Evolutionary conservation across 2,329 filamentous ascomycete genomes (phyloP).

Genomic region (Aureobasidium sp.): DNA sequence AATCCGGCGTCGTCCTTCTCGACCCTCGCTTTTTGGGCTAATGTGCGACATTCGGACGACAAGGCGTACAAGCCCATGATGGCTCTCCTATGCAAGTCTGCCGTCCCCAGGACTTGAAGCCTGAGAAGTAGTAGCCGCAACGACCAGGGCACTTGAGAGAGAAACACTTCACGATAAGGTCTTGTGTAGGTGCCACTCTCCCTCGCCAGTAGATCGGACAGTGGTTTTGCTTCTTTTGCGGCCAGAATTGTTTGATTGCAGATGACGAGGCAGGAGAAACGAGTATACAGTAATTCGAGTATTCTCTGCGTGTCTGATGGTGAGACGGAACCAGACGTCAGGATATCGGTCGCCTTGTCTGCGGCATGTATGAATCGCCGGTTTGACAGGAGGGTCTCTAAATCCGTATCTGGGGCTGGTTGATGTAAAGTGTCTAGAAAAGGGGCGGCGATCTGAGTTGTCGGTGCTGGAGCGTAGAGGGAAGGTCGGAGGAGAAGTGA

Average conservation of each 20-base stretch:
- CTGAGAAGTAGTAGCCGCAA: slow-evolving; percentile 76
- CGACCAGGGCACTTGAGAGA: slow-evolving; percentile 66
- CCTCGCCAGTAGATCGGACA: slow-evolving; percentile 48
- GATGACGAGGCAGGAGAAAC: slow-evolving; percentile 63
- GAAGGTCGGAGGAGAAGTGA: slow-evolving; percentile 71
- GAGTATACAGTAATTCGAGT: slow-evolving; percentile 71
- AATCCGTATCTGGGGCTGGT: slow-evolving; percentile 55
- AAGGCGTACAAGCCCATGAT: slow-evolving; percentile 90
- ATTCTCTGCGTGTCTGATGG: slow-evolving; percentile 59
- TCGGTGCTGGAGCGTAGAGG: slow-evolving; percentile 73
- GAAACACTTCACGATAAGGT: background rate
- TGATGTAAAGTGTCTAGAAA: slow-evolving; percentile 64
- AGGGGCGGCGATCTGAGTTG: slow-evolving; percentile 53
- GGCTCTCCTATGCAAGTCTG: slow-evolving; percentile 71
- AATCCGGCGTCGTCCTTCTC: slow-evolving; percentile 51
- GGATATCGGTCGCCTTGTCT: slow-evolving; percentile 33
- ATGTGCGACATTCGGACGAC: slow-evolving; percentile 34
- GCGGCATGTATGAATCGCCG: slow-evolving; percentile 68
- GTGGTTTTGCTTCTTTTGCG: slow-evolving; percentile 54
- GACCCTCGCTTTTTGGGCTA: slow-evolving; percentile 26
- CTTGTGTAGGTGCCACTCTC: slow-evolving; percentile 11
- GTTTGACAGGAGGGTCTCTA: slow-evolving; percentile 59
- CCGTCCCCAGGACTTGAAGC: slow-evolving; percentile 78
- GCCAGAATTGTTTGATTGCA: slow-evolving; percentile 56
- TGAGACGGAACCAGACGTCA: slow-evolving; percentile 34